Percentiles rank a stretch among this genome's conserved stretches.
These are phyloP conservation scores for Cornus suecica DNA, from an alignment of 148 eudicot species.

Conservation along the genomic window DNA sequence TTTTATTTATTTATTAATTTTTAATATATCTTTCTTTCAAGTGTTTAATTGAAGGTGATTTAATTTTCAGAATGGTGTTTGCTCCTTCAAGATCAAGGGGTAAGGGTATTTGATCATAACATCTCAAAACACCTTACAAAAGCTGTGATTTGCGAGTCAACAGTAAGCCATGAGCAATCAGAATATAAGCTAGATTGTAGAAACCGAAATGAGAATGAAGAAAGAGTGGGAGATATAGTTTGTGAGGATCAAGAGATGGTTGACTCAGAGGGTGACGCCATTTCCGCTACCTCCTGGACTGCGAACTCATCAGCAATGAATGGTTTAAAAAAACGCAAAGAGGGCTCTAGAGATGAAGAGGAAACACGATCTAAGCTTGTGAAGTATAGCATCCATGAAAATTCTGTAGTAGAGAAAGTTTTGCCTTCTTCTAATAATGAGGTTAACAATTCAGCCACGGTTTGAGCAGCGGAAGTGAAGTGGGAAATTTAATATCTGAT, in stretches of 20 bases:
- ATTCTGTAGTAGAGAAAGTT: constrained; percentile 20
- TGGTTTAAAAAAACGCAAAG: constrained; percentile 62
- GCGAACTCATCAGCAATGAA: constrained; percentile 15
- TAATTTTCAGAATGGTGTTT: constrained; percentile 54
- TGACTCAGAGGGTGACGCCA: constrained; percentile 20
- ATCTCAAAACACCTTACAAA: constrained; percentile 34
- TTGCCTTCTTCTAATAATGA: constrained; percentile 27
- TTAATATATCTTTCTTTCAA: neutral
- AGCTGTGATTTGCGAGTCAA: constrained; percentile 29
- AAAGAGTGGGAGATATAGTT: constrained; percentile 12
- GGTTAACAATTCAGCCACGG: constrained; percentile 4
- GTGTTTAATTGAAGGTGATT: constrained; percentile 10
- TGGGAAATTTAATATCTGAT: constrained; percentile 10
- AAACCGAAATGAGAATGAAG: constrained; percentile 6
- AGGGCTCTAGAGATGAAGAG: constrained; percentile 32
- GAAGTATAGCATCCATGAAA: constrained; percentile 36
- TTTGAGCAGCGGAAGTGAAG: neutral
- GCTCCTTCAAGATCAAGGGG: constrained; percentile 38
- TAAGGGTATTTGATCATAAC: constrained; percentile 31
- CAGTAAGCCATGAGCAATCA: constrained; percentile 20
- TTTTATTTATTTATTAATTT: no score
- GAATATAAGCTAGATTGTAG: neutral
- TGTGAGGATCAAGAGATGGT: constrained; percentile 50
- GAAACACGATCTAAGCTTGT: constrained; percentile 36
- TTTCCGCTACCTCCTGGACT: constrained; percentile 3